Conservation (phyloP, 2,329 filamentous ascomycete species). For the Cadophora gregata region DNA sequence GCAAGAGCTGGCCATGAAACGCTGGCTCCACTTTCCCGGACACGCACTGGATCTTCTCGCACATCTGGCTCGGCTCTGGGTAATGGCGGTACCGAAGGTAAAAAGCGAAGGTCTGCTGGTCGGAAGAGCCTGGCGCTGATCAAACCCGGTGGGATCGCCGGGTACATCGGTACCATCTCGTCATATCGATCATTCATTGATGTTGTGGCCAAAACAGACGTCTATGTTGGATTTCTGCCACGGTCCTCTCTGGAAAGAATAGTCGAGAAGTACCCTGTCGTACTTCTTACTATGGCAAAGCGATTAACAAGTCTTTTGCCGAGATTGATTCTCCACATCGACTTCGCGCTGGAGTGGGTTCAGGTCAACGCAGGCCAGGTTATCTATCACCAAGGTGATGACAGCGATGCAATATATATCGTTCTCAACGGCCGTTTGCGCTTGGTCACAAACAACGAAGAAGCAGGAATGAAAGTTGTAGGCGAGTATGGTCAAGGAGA, state of each 20-base stretch:
- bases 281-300: conserved; percentile 95
- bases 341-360: conserved; percentile 98
- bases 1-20: conserved; percentile 44
- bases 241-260: conserved; percentile 86
- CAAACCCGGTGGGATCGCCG: conserved; percentile 92
- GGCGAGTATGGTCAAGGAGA: conserved; percentile 97
- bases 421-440: conserved; percentile 92
- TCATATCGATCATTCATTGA: conserved; percentile 97
- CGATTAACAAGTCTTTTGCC: conserved; percentile 88
- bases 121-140: conserved; percentile 85
- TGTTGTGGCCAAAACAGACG: conserved; percentile 96
- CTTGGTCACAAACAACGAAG: conserved; percentile 80
- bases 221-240: conserved; percentile 95
- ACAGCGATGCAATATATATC: conserved; percentile 98
- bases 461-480: conserved; percentile 82
- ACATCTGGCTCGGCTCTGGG: conserved; percentile 38
- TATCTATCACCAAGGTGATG: conserved; percentile 90
- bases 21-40: conserved; percentile 53
- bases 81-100: conserved; percentile 40
- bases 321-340: conserved; percentile 90
- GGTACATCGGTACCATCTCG: conserved; percentile 92
- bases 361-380: conserved; percentile 96
- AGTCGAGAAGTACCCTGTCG: conserved; percentile 89
- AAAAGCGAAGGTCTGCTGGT: conserved; percentile 53
- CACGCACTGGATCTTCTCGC: conserved; percentile 49